Percentiles rank a stretch among this genome's conserved stretches.
Evolutionary conservation across 139 green algal genomes (phyloP).

Genomic region (Chlamydomonas eustigma): DNA sequence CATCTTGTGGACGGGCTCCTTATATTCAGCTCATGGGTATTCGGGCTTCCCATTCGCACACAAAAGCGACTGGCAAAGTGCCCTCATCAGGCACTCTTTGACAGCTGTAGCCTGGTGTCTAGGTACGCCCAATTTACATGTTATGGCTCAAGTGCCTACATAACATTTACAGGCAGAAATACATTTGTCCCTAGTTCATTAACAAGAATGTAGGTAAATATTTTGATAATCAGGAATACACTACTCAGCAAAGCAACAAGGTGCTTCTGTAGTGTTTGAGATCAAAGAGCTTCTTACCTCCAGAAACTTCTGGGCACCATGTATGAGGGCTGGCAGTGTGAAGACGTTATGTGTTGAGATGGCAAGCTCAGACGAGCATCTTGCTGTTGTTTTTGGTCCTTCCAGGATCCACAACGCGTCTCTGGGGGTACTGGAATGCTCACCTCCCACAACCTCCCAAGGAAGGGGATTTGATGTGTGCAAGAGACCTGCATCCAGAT

Average conservation of each 20-base stretch:
- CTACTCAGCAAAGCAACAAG: too few relatives aligned
- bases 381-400: neutral
- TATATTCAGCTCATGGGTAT: neutral
- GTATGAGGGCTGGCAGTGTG: too few relatives aligned
- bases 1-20: neutral
- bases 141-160: neutral
- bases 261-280: too few relatives aligned
- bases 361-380: neutral
- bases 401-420: neutral
- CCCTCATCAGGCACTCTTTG: neutral
- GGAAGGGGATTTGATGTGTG: too few relatives aligned
- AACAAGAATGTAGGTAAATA: too few relatives aligned
- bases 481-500: neutral
- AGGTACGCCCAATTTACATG: neutral
- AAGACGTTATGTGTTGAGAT: too few relatives aligned
- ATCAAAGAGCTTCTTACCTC: too few relatives aligned
- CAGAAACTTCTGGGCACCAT: too few relatives aligned
- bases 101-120: neutral
- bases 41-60: neutral
- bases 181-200: too few relatives aligned
- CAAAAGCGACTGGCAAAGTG: neutral
- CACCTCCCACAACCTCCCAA: neutral
- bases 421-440: neutral
- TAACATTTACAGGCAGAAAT: neutral
- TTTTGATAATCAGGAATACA: too few relatives aligned